phyloP scores from a whole-genome alignment of 306 rosid species.

The Prinsepia uniflora region DNA sequence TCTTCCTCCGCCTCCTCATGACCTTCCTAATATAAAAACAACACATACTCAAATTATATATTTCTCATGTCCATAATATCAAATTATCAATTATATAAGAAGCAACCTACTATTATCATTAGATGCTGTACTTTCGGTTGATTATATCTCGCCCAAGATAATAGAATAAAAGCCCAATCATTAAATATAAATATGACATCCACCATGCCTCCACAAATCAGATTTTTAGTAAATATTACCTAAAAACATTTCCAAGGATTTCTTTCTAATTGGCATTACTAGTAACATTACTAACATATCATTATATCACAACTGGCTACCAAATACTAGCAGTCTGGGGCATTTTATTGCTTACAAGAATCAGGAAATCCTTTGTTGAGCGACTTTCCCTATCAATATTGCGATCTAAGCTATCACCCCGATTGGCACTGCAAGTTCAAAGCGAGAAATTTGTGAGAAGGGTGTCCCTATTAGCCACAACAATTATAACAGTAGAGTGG shows the following conservation, averaged over 20 bases:
- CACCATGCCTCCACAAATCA: neutral
- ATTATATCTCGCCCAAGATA: neutral
- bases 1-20: conserved; percentile 99
- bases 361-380: conserved; percentile 76
- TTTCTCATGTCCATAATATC: conserved; percentile 12
- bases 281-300: neutral
- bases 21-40: conserved; percentile 59
- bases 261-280: neutral
- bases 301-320: neutral
- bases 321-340: conserved; percentile 12
- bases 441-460: conserved; percentile 19
- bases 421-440: conserved; percentile 66
- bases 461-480: conserved; percentile 1
- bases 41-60: conserved; percentile 26
- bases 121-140: neutral
- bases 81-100: neutral
- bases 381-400: conserved; percentile 74
- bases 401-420: conserved; percentile 97
- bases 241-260: neutral
- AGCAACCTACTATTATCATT: conserved; percentile 13
- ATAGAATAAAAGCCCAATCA: conserved; percentile 5
- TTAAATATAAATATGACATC: neutral
- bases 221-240: neutral
- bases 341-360: conserved; percentile 66
- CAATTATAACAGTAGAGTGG: conserved; percentile 9